Base-by-base conservation (phyloP, 2,329 filamentous ascomycete species). In the Aspergillus pseudotamarii region DNA sequence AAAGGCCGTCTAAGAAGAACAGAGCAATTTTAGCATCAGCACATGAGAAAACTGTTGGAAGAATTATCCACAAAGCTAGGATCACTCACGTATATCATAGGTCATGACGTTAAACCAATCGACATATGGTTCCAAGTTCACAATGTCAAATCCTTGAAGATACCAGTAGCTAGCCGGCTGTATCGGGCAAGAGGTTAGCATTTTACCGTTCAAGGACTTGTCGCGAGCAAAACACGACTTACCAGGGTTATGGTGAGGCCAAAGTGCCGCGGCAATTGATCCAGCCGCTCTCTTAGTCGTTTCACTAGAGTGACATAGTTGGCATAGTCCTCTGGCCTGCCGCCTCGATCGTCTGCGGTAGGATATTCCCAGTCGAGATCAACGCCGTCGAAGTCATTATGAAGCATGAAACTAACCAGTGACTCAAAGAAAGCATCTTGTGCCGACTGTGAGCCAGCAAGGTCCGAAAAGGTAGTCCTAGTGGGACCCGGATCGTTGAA, bases 401-500 rank as follows among this genome's bases (percentile, higher is more conserved):
- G 61, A 23, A 45, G 28, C 43, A 68, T 57, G 10, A 68, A 66
- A 11, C 38, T 62, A 16, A 64, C n/a, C 19, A 68, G 34, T 5
- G 64, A 66, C 19, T 63, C 63, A 23, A 66, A 64, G 55, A 68
- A 66, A 0, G 16, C 10, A 56, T 66, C 36, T 34, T 66, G 66
- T 3, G 51, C 38, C 1, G 51, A n/a, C 11, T 63, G 50, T 10
- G 66, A 68, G 11, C 57, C 48, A 6, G 66, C 68, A 11, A 72
- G 45, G n/a, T 68, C 66, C 4, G 61, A 64, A 50, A 71, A 70
- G 2, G 57, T 63, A 2, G 58, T 62, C 30, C 32, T 55, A 2
- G 66, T 68, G 4, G 64, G 60, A 16, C 69, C 68, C 2, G 71
- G 69, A 32, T 72, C 71, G 46, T 72, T 72, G 38, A 68, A 66